phyloP scores from a whole-genome alignment of 345 rosid genomes.

The sweet orange (Citrus sinensis) region DNA sequence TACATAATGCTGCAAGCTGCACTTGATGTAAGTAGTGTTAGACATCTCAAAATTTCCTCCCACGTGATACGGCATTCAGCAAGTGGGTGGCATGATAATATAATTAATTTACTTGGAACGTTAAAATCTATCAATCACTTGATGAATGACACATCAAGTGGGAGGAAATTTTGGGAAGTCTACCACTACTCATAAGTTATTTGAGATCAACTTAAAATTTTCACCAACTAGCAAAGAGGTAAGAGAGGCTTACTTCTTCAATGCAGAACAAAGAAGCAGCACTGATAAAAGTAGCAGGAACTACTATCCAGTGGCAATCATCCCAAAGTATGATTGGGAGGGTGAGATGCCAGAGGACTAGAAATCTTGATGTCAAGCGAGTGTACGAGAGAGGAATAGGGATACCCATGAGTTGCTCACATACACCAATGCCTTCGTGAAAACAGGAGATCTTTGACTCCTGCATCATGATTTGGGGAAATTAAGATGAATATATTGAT shows the following conservation, averaged over 20 bases:
- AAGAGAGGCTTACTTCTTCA: constrained; percentile 62
- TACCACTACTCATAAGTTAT: too few relatives aligned
- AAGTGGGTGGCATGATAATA: too few relatives aligned
- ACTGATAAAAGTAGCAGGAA: constrained; percentile 92
- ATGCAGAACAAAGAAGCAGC: constrained; percentile 98
- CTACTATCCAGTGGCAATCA: constrained; percentile 96
- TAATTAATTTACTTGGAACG: too few relatives aligned
- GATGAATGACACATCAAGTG: too few relatives aligned
- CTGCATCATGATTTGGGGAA: constrained; percentile 29
- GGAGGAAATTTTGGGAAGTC: too few relatives aligned
- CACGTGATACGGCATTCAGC: too few relatives aligned
- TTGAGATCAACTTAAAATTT: neutral
- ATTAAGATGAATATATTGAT: neutral
- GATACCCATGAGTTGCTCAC: constrained; percentile 80
- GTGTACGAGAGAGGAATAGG: constrained; percentile 96
- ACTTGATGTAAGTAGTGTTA: neutral
- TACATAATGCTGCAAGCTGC: neutral
- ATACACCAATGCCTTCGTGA: constrained; percentile 83
- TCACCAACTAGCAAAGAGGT: neutral
- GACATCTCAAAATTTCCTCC: too few relatives aligned
- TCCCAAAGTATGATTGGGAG: constrained; percentile 97
- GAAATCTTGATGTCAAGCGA: constrained; percentile 88
- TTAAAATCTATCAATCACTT: too few relatives aligned
- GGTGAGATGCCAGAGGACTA: constrained; percentile 93
- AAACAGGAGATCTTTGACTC: constrained; percentile 69